A percentile compares a stretch with the other conserved stretches of the same genome.
These are phyloP conservation scores for Blastobotrys arbuscula DNA, from an alignment of 1,139 yeast species.

Conservation along the genomic window DNA sequence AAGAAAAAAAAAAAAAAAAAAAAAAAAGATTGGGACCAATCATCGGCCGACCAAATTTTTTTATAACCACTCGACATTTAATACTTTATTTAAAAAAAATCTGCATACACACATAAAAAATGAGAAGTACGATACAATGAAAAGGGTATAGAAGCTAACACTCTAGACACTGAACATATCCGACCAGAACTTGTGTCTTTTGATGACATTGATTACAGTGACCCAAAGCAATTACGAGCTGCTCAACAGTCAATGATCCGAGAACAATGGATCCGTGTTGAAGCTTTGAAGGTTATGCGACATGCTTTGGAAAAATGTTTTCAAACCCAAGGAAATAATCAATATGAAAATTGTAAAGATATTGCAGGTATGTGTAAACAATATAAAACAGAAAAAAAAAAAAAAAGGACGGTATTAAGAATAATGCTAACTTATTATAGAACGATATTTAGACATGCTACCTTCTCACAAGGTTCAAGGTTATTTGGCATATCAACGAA, in stretches of 20 bases:
- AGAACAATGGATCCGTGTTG: slow-evolving; percentile 74
- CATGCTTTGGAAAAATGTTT: slow-evolving; percentile 66
- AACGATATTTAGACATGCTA: slow-evolving; percentile 71
- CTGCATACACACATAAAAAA: background rate
- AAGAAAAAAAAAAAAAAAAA: too few relatives aligned
- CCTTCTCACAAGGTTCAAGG: slow-evolving; percentile 66
- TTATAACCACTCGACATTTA: background rate
- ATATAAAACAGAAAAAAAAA: background rate
- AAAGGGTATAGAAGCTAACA: background rate
- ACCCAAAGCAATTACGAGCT: slow-evolving; percentile 54
- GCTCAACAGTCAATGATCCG: slow-evolving; percentile 75
- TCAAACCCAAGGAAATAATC: slow-evolving; percentile 63
- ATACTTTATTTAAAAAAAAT: background rate
- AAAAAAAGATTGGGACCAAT: slow-evolving; percentile 9
- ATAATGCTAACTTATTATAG: slow-evolving; percentile 16
- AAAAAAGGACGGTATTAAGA: background rate
- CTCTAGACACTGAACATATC: slow-evolving; percentile 40
- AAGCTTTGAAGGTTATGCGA: slow-evolving; percentile 63
- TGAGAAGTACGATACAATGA: slow-evolving; percentile 8
- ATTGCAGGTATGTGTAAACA: slow-evolving; percentile 44
- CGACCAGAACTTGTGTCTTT: slow-evolving; percentile 76
- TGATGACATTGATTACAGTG: slow-evolving; percentile 74
- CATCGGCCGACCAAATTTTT: slow-evolving; percentile 1
- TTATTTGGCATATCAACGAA: slow-evolving; percentile 76
- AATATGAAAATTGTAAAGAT: slow-evolving; percentile 71